Conservation (phyloP, 2,329 filamentous ascomycete genomes). For the Fusarium beomiforme region DNA sequence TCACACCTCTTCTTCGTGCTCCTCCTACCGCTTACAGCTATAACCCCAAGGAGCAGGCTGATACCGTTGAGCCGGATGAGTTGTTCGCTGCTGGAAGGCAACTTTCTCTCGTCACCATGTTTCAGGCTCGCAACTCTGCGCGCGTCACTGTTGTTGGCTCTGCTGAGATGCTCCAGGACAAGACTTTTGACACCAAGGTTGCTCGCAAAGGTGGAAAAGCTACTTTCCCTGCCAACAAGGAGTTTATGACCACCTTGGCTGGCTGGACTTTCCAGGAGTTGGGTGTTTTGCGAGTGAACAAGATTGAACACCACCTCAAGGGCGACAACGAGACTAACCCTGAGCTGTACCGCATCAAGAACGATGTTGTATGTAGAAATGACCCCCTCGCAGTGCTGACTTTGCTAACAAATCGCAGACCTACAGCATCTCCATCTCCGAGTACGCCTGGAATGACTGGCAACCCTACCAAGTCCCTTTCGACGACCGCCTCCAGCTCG, state of each 20-base stretch:
- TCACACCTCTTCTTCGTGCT: constrained; percentile 84
- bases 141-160: constrained; percentile 87
- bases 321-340: constrained; percentile 76
- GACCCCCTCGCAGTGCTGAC: background rate
- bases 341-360: constrained; percentile 93
- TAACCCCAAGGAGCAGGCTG: constrained; percentile 86
- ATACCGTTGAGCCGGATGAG: constrained; percentile 73
- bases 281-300: constrained; percentile 86
- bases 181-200: constrained; percentile 87
- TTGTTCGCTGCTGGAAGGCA: constrained; percentile 86
- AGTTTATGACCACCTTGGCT: constrained; percentile 85
- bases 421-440: constrained; percentile 88
- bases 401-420: constrained; percentile 62
- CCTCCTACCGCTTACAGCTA: constrained; percentile 90
- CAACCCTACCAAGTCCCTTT: constrained; percentile 76
- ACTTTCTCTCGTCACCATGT: constrained; percentile 81
- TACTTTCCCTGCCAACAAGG: constrained; percentile 78
- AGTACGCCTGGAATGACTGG: constrained; percentile 81
- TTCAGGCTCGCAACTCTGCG: constrained; percentile 94
- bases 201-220: constrained; percentile 65
- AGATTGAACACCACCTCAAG: constrained; percentile 77
- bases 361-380: constrained; percentile 79
- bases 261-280: constrained; percentile 97
- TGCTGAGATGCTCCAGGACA: constrained; percentile 85
- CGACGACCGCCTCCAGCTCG: constrained; percentile 84